These are phyloP conservation scores for Puccinellia tenuiflora DNA, from an alignment of 176 grass and related monocot genomes.

Conservation along the genomic window DNA sequence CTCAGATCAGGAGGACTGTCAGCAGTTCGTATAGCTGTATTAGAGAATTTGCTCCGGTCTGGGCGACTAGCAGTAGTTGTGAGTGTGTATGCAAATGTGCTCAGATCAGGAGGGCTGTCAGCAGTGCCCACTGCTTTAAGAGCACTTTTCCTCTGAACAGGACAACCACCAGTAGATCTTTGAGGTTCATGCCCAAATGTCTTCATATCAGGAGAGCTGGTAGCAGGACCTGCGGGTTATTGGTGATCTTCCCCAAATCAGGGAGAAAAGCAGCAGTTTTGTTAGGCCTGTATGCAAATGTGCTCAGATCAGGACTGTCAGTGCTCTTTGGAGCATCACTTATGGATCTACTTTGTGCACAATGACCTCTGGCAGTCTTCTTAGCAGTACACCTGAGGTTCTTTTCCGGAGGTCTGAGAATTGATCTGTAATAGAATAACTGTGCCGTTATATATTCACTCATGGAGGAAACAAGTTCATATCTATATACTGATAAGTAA, in stretches of 20 bases:
- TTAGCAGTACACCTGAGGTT: conserved; percentile 9
- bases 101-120: conserved; percentile 12
- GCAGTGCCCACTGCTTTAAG: neutral
- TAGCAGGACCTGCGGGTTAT: conserved; percentile 8
- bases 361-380: neutral
- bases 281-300: conserved; percentile 32
- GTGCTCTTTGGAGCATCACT: neutral
- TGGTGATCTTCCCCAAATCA: conserved; percentile 13
- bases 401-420: conserved; percentile 26
- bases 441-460: neutral
- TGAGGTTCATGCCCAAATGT: conserved; percentile 34
- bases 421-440: conserved; percentile 23
- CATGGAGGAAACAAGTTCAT: neutral
- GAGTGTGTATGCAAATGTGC: conserved; percentile 35
- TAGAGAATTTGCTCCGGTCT: neutral
- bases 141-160: neutral
- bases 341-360: conserved; percentile 26
- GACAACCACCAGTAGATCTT: neutral
- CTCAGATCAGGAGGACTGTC: conserved; percentile 39
- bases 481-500: neutral
- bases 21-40: neutral
- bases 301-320: conserved; percentile 19
- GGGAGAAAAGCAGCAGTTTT: neutral
- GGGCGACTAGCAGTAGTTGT: neutral
- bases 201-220: conserved; percentile 10